Conservation (phyloP, 805 yeast species). For the Wickerhamiella domercqiae region DNA sequence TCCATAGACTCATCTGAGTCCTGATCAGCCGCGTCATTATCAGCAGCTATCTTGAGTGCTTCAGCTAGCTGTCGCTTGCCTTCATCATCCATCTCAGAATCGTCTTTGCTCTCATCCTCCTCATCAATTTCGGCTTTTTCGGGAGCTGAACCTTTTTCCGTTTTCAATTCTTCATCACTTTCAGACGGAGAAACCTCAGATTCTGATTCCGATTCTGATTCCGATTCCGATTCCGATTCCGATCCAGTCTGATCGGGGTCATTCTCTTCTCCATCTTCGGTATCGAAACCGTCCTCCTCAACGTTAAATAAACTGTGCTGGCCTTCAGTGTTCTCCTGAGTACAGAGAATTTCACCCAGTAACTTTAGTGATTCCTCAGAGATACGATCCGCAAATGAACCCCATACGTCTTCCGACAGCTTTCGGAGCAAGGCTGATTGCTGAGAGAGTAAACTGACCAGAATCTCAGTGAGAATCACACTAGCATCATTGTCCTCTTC, state of each 20-base stretch:
- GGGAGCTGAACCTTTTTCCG: too few species aligned
- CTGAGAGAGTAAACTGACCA: slow-evolving; percentile 42
- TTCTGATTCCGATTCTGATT: slow-evolving; percentile 21
- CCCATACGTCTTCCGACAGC: slow-evolving; percentile 42
- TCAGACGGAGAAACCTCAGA: slow-evolving; percentile 7
- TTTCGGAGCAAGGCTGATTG: slow-evolving; percentile 43
- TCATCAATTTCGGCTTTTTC: slow-evolving; percentile 14
- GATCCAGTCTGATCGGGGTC: slow-evolving; percentile 30
- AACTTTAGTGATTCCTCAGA: slow-evolving; percentile 32
- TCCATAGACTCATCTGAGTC: slow-evolving; percentile 74
- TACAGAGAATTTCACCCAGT: slow-evolving; percentile 38
- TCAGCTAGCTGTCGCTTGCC: slow-evolving; percentile 2
- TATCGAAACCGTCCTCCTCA: slow-evolving; percentile 36
- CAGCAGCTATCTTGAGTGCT: slow-evolving; percentile 1
- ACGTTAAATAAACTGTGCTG: slow-evolving; percentile 60
- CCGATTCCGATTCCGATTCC: slow-evolving; percentile 17
- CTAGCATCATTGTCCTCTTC: slow-evolving; percentile 29
- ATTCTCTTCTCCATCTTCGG: slow-evolving; percentile 21
- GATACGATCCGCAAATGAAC: slow-evolving; percentile 35
- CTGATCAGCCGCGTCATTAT: slow-evolving; percentile 24
- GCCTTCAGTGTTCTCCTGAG: slow-evolving; percentile 72
- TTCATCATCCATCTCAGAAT: slow-evolving; percentile 5
- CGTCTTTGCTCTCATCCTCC: slow-evolving; percentile 5
- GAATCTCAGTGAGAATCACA: slow-evolving; percentile 41
- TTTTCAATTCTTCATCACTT: slow-evolving; percentile 12